A percentile compares a stretch with the other conserved stretches of the same genome.
Conservation (phyloP, 148 eudicot species). For the Polygonum aviculare region DNA sequence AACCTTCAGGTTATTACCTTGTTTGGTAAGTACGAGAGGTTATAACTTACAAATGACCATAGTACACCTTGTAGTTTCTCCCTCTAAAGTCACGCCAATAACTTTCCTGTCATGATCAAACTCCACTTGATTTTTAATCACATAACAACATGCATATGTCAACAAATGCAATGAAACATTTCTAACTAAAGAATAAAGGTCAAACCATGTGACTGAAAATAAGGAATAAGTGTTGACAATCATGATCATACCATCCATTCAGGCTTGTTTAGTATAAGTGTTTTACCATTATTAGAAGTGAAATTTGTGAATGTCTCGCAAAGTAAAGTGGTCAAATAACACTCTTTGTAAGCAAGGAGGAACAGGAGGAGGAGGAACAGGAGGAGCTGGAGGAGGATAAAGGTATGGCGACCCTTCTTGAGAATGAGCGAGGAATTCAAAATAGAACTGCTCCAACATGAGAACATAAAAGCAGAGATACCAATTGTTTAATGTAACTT, state of each 20-base stretch:
- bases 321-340: conserved; percentile 4
- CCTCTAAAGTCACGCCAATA: conserved; percentile 85
- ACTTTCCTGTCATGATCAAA: conserved; percentile 84
- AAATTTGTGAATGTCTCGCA: conserved; percentile 81
- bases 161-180: neutral
- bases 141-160: neutral
- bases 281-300: conserved; percentile 97
- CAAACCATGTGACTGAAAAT: conserved; percentile 4
- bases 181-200: neutral
- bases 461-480: neutral
- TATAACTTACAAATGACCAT: conserved; percentile 98
- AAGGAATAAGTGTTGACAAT: neutral
- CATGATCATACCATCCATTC: conserved; percentile 54
- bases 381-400: conserved; percentile 9
- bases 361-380: too few relatives aligned
- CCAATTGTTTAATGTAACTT: neutral
- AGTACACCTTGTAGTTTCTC: conserved; percentile 95
- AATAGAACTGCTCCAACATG: conserved; percentile 46
- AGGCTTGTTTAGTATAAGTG: conserved; percentile 92
- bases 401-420: too few relatives aligned
- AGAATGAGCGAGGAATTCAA: conserved; percentile 37
- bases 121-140: conserved; percentile 52
- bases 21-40: conserved; percentile 83
- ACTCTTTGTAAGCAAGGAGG: neutral
- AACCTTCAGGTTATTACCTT: conserved; percentile 40